A percentile compares a stretch with the other conserved stretches of the same genome.
Conservation (phyloP, 352 stramenopile species). For the Phytophthora syringae region DNA sequence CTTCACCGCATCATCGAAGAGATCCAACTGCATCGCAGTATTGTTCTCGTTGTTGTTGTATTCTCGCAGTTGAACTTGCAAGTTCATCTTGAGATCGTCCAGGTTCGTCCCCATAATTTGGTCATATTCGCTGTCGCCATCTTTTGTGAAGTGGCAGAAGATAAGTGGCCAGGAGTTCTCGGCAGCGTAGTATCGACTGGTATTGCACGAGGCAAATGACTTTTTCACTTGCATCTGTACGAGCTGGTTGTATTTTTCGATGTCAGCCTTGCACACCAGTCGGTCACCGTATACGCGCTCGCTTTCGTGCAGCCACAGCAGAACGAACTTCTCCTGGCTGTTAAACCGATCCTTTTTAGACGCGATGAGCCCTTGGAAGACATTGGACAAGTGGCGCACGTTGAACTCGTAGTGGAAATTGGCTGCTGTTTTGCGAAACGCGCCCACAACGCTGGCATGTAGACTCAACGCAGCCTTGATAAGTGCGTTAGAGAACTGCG, state of each 20-base stretch:
- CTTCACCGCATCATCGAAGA: conserved; percentile 97
- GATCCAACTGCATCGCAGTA: conserved; percentile 95
- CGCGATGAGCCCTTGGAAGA: conserved; percentile 96
- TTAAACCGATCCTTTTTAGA: conserved; percentile 93
- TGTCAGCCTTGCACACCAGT: conserved; percentile 92
- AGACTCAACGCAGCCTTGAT: conserved; percentile 95
- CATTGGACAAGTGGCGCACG: conserved; percentile 95
- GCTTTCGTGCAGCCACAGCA: conserved; percentile 96
- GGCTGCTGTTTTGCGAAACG: conserved; percentile 94
- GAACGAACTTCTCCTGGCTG: conserved; percentile 93
- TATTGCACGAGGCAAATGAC: conserved; percentile 93
- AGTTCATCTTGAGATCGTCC: conserved; percentile 88
- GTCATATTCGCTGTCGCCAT: conserved; percentile 94
- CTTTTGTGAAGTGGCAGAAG: conserved; percentile 96
- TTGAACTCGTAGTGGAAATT: conserved; percentile 99
- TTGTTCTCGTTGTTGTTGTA: conserved; percentile 98
- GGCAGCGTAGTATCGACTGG: conserved; percentile 91
- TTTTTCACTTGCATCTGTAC: conserved; percentile 94
- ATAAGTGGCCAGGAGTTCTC: conserved; percentile 96
- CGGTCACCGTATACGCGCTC: conserved; percentile 96
- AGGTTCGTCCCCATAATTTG: conserved; percentile 92
- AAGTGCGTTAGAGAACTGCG: conserved; percentile 89
- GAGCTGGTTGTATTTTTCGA: conserved; percentile 95
- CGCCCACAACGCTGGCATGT: conserved; percentile 90
- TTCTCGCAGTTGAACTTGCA: conserved; percentile 91